Base-by-base conservation (phyloP, 1,139 yeast genomes). In the Candida tropicalis region DNA sequence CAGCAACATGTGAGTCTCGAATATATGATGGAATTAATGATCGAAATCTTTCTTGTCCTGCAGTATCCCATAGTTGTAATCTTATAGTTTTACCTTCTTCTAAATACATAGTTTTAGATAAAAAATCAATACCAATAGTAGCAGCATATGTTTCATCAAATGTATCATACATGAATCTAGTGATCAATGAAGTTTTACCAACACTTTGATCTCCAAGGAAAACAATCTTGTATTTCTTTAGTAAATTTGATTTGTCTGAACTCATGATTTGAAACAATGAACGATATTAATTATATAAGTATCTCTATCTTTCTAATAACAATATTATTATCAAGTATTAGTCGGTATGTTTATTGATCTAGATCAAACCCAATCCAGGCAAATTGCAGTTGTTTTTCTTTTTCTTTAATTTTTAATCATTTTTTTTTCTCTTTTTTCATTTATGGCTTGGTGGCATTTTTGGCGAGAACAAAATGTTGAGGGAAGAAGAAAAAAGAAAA, bases 141-240 rank as follows among this genome's bases (percentile, higher is more conserved):
- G 99, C 98, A 1, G 88, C 88, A 62, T 87, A 87, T 60, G 93
- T 96, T 39, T 95, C 95, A 63, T 93, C 97, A 62, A 93, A 93
- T n/a, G 97, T 87, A 61, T 93, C 98, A 63, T 93, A 91, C 98
- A 93, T 93, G 69, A 93, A 93, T 51, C 99, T 74, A 15, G 99
- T 90, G 55, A 93, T 87, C 48, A 93, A 77, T 6, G 98, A 91
- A 7, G 99, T 93, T 65, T 93, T 93, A 33, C 99, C 99, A 39
- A 93, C 93, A 55, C 97, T 91, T 65, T 91, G 97, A 62, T 91
- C 98, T n/a, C 99, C 99, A 35, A 93, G 76, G 62, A 93, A 91
- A 37, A 93, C 98, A 46, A 93, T 89, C 70, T 93, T 91, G 65
- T 83, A 87, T 62, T 86, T 86, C 50, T 88, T 79, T 54, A 86